phyloP scores from a whole-genome alignment of 2,329 filamentous ascomycete genomes.

The Peltaster fructicola region DNA sequence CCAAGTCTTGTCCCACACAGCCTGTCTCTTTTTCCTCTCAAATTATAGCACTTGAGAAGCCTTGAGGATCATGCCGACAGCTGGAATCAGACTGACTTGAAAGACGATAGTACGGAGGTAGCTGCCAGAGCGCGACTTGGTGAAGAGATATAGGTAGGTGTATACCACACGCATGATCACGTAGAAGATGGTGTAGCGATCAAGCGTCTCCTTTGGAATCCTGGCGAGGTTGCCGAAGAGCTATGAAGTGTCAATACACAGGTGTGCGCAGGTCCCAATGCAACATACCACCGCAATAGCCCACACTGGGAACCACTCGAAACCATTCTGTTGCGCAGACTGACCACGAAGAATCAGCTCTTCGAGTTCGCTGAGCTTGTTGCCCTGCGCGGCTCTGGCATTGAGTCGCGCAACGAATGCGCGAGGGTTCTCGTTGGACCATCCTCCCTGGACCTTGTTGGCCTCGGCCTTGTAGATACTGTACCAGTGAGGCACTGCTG shows the following conservation, averaged over 20 bases:
- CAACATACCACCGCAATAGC: conserved; percentile 2
- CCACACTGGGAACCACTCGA: conserved; percentile 2
- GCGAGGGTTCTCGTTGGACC: conserved; percentile 2
- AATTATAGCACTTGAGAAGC: no score
- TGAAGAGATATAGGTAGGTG: conserved; percentile 1
- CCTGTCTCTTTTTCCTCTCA: no score
- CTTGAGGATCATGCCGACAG: conserved; percentile 1
- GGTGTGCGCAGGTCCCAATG: neutral
- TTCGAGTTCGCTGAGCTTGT: no score
- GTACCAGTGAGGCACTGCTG: conserved; percentile 2
- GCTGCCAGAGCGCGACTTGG: conserved; percentile 1
- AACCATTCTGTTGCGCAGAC: conserved; percentile 3
- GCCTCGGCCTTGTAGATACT: conserved; percentile 1
- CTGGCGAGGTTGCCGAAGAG: conserved; percentile 1
- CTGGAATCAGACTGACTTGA: neutral
- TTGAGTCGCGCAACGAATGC: conserved; percentile 2
- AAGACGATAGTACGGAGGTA: conserved; percentile 1
- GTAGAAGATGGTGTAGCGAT: conserved; percentile 1
- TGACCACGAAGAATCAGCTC: conserved; percentile 2
- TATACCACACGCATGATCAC: conserved; percentile 1
- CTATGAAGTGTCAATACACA: neutral
- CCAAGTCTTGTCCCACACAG: no score
- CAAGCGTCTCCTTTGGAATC: neutral
- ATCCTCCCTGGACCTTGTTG: conserved; percentile 2
- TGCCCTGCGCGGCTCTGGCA: no score